Evolutionary conservation across 768 basidiomycete genomes (phyloP), one percentile per base, ranked within the genome.

Genomic region (Auriscalpium vulgare): DNA sequence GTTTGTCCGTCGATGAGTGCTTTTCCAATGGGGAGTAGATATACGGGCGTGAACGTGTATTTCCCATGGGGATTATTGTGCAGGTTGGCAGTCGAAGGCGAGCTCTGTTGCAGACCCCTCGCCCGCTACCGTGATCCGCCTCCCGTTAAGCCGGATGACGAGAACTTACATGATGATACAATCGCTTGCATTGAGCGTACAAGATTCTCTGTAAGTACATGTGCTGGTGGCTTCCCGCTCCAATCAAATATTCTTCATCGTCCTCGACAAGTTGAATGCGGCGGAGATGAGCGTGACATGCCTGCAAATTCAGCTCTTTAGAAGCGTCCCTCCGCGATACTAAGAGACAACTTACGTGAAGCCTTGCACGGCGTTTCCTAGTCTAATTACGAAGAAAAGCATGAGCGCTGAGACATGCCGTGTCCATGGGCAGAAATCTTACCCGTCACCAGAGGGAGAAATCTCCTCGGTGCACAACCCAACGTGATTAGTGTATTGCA

Each of bases 341-440:
- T 23, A 49, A 54, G 14, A 19, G 17, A 23, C 36, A 11, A 79
- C 87, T 61, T 69, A 88, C 87, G 90, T 93, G 70, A 93, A 93
- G 37, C 89, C 91, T 70, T 93, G 91, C 17, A 92, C 90, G 2
- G 90, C 87, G 59, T 93, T 93, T 6, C 90, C 90, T 43, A 93
- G 77, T 13, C 89, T 90, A 21, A 21, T 21, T 3, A 53, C 51
- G 14, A 50, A 48, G 47, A 21, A 38, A 45, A 8, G 55, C 61
- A 34, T 60, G 23, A 17, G 47, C 46, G 47, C 60, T 35, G 54
- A 29, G 37, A 46, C n/a, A 36, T 37, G 16, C n/a, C 23, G 29
- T 55, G 48, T 45, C 16, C 51, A 43, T 23, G 14, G 55, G 37
- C 8, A 46, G 29, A 19, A 19, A 5, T 72, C 81, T 54, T 60